Evolutionary conservation across 2,329 filamentous ascomycete genomes (phyloP), one percentile per base, ranked within the genome.

Genomic region (Colletotrichum sp.): DNA sequence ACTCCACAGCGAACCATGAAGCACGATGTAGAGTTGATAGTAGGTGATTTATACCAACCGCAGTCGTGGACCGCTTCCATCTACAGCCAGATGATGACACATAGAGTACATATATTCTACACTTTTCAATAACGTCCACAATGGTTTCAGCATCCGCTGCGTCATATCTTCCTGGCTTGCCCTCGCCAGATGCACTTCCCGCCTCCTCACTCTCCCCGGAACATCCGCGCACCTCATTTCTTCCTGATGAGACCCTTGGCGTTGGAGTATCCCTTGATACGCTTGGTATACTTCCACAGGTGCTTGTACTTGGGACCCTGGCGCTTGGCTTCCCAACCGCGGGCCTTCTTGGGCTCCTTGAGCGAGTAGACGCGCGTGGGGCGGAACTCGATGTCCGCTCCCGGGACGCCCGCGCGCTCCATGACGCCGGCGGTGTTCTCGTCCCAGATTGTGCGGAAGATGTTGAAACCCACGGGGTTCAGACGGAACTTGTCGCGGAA

Each of bases 381-480:
- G 88, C 95, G 95, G 85, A 98, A 95, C 87, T 98, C 95, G 78
- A 98, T 84, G 81, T 98, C 93, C 75, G 93, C 92, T 64, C 95
- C 95, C 32, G 92, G 90, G 77, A 98, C 89, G 76, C 91, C 92
- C 80, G 94, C 91, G 80, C 95, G 91, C 82, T 92, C 89, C 96
- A 99, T 98, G 78, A 99, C 95, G 67, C 88, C 92, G n/a, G 92
- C 92, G 69, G 95, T 99, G 80, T 91, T 92, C 76, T 97, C 95
- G 84, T 99, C 97, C 95, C 96, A 99, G 79, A 94, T 88, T 76
- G 92, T 93, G 79, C 97, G 93, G 92, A 99, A 99, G 80, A 99
- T 87, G 83, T 93, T 95, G 80, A 95, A 94, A 59, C 96, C 96
- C 75, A 98, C 92, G 9, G 96, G 92, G 75, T 88, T 90, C 77